phyloP scores from a whole-genome alignment of 805 yeast genomes.

The Kazachstania martiniae region DNA sequence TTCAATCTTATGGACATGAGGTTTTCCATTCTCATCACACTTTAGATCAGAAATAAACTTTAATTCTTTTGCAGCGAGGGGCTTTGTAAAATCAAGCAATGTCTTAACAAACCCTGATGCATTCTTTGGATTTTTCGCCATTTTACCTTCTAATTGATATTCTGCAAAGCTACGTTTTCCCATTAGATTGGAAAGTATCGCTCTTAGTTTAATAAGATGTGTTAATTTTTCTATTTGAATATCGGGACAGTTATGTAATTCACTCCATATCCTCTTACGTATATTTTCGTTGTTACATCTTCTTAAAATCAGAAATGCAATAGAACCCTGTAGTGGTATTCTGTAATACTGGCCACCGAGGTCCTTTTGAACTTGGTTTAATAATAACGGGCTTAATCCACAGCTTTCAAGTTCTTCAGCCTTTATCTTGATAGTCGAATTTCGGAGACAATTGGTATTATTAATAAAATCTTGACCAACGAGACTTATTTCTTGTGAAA shows the following conservation, averaged over 20 bases:
- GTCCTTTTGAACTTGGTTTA: slow-evolving; percentile 26
- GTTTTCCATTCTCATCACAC: slow-evolving; percentile 13
- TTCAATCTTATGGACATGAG: slow-evolving; percentile 13
- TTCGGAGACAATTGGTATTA: slow-evolving; percentile 14
- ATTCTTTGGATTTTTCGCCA: slow-evolving; percentile 74
- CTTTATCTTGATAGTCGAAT: slow-evolving; percentile 15
- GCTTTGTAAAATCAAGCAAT: slow-evolving; percentile 40
- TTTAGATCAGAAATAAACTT: slow-evolving; percentile 34
- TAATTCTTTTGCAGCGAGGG: slow-evolving; percentile 52
- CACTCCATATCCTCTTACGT: slow-evolving; percentile 64
- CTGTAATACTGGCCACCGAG: slow-evolving; percentile 32
- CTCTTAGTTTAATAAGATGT: slow-evolving; percentile 52
- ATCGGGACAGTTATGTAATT: slow-evolving; percentile 52
- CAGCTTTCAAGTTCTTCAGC: slow-evolving; percentile 13
- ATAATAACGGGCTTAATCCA: slow-evolving; percentile 11
- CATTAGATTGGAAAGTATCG: slow-evolving; percentile 59
- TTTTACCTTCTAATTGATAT: slow-evolving; percentile 78
- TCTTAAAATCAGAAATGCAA: slow-evolving; percentile 56
- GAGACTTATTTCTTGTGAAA: slow-evolving; percentile 72
- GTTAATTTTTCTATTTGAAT: slow-evolving; percentile 53
- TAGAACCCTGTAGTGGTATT: slow-evolving; percentile 50
- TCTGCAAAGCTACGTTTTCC: slow-evolving; percentile 62
- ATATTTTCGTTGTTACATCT: slow-evolving; percentile 44
- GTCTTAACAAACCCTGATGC: slow-evolving; percentile 60
- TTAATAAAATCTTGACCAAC: slow-evolving; percentile 64